Base-by-base conservation (phyloP, 441 rosid species). In the Lagerstroemia fauriei region DNA sequence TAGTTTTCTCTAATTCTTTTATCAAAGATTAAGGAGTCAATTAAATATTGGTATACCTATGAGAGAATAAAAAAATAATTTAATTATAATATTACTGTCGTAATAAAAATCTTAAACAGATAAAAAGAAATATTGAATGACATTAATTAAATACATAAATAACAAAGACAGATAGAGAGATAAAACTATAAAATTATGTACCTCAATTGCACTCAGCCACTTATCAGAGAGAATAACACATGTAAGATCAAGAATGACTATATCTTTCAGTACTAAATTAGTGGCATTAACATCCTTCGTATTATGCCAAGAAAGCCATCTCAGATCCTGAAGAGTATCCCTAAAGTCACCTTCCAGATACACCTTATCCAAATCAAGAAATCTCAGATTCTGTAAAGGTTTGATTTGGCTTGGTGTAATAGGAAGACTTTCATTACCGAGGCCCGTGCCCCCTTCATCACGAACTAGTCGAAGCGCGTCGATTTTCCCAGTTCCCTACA, bases 121-220 rank as follows among this genome's bases (percentile, higher is more conserved):
- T n/a, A n/a, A n/a, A n/a, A n/a, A n/a, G n/a, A n/a, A n/a, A n/a
- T n/a, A n/a, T n/a, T n/a, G n/a, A n/a, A n/a, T n/a, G n/a, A n/a
- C n/a, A n/a, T n/a, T n/a, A n/a, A n/a, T n/a, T n/a, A n/a, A n/a
- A n/a, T 38, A 38, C 44, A 38, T 38, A 38, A 38, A 38, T 38
- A 38, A 38, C 44, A 38, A 38, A 38, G n/a, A n/a, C n/a, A 38
- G 44, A 6, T 38, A 2, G 7, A 56, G 6, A 17, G 14, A 18
- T 56, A 20, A 56, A 56, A 18, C 61, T 56, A 24, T 3, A 20
- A 56, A 56, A 65, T 65, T 51, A n/a, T 65, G 29, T 48, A 79
- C 81, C 75, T 79, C 68, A 57, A 79, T 48, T 20, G 69, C 17
- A 13, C 18, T 51, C 75, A 57, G 68, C 75, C 63, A 66, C 11